Percentiles rank a stretch among this genome's conserved stretches.
Conservation (phyloP, 2,329 filamentous ascomycete species). For the Zasmidium citrigriseum region DNA sequence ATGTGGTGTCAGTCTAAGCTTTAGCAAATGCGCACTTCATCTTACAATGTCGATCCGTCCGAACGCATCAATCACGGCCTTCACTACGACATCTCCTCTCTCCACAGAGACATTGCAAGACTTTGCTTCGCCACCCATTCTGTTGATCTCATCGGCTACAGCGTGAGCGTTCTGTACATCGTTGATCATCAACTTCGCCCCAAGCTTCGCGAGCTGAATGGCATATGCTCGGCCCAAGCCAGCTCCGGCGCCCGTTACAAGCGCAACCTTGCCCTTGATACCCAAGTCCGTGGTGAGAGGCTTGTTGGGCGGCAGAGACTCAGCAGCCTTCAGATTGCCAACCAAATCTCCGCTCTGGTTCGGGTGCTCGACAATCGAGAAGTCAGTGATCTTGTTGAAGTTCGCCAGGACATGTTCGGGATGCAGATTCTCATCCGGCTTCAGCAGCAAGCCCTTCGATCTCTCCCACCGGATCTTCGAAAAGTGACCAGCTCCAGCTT, state of each 20-base stretch:
- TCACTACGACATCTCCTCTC: conserved; percentile 85
- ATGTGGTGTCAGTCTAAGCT: not conserved
- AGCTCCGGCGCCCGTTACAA: conserved; percentile 83
- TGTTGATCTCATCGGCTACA: conserved; percentile 88
- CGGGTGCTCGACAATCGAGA: conserved; percentile 64
- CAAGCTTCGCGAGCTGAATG: conserved; percentile 79
- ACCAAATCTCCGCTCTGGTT: conserved; percentile 82
- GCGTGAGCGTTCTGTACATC: conserved; percentile 86
- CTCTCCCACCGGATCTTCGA: conserved; percentile 95
- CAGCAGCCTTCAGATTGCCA: conserved; percentile 79
- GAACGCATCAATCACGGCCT: conserved; percentile 86
- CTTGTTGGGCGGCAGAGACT: conserved; percentile 91
- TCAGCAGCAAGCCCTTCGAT: conserved; percentile 79
- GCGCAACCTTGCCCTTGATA: conserved; percentile 80
- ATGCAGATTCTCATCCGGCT: conserved; percentile 79
- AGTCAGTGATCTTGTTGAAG: conserved; percentile 85
- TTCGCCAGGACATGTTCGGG: conserved; percentile 38
- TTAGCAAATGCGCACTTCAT: not conserved
- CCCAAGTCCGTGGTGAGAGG: conserved; percentile 96
- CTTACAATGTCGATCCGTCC: conserved; percentile 84
- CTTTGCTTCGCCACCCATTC: conserved; percentile 81
- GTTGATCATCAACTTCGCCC: conserved; percentile 85
- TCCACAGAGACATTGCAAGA: conserved; percentile 91
- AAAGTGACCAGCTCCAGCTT: conserved; percentile 86
- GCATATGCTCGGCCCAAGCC: conserved; percentile 89